Percentiles rank a stretch among this genome's conserved stretches.
phyloP scores from a whole-genome alignment of 768 basidiomycete species.

The Mycena rebaudengoi region DNA sequence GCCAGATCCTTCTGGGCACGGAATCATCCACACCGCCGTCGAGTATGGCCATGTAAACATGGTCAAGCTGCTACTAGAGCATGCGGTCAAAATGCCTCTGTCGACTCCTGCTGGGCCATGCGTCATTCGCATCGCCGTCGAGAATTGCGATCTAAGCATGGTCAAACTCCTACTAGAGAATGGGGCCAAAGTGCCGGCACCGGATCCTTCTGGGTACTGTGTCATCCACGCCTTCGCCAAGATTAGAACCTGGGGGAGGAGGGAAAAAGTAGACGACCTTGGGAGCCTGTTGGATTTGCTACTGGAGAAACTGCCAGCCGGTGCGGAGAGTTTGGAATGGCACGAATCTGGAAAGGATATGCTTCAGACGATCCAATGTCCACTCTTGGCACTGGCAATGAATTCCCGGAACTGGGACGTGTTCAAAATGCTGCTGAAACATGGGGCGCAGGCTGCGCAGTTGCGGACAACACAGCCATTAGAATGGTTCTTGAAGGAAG shows the following conservation, averaged over 20 bases:
- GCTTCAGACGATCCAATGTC: slow-evolving; percentile 3
- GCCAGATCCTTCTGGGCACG: not conserved
- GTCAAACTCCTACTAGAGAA: slow-evolving; percentile 6
- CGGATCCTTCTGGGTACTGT: slow-evolving; percentile 3
- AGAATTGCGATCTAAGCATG: not conserved
- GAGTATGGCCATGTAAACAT: not conserved
- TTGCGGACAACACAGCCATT: slow-evolving; percentile 8
- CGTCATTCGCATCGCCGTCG: not conserved
- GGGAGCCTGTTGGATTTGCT: slow-evolving; percentile 14
- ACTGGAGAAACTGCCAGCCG: slow-evolving; percentile 1
- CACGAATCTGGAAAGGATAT: not conserved
- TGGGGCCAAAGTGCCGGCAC: not conserved
- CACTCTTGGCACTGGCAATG: slow-evolving; percentile 18
- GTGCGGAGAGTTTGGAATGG: slow-evolving; percentile 15
- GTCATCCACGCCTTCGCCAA: not conserved
- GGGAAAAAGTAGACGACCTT: not conserved
- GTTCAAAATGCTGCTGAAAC: slow-evolving; percentile 4
- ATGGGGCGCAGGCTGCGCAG: slow-evolving; percentile 7
- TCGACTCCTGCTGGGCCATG: not conserved
- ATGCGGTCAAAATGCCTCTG: not conserved
- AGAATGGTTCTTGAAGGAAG: not conserved
- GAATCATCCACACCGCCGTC: not conserved
- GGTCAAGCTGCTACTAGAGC: not conserved
- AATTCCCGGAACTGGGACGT: slow-evolving; percentile 5
- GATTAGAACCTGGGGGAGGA: not conserved